Base-by-base conservation (phyloP, 306 rosid genomes). In the Vigna hirtella region DNA sequence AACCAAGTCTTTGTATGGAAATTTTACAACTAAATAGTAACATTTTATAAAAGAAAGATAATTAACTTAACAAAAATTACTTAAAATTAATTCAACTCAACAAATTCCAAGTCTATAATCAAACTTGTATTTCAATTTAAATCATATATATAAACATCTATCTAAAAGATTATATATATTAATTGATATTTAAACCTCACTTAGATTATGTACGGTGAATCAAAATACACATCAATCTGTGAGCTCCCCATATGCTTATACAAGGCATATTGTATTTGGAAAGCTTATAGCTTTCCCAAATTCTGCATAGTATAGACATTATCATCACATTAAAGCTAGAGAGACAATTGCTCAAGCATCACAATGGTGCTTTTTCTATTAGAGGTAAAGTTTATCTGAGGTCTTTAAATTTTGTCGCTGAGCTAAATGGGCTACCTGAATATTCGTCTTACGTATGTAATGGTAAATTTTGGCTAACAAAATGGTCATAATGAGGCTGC, bases 371-470 rank as follows among this genome's bases (percentile, higher is more conserved):
- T 18, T 72, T 26, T 28, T 62, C 62, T 50, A 50, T 82, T 34
- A 38, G 26, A 16, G 56, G 58, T 18, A 68, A 58, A 36, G 17
- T 51, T 12, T 59, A 68, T 55, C 69, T 76, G 10, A 26, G 71
- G 42, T 59, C 49, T 57, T 66, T 2, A 36, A 22, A 59, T 59
- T 67, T 52, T 79, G 74, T 72, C 45, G 7, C 18, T 36, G 20
- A 59, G 32, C 73, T 18, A 42, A 48, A 57, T 7, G 3, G 13
- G 12, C 49, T 67, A 6, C 48, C 34, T 16, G 36, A 36, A 49
- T 81, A 56, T 74, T 73, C 34, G 70, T 47, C 84, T 59, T 68
- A 36, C 65, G 71, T 70, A 57, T 61, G 73, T 59, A 26, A 28
- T 42, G 38, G n/a, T 28, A 75, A 68, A 58, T 68, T 42, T 75